Base-by-base conservation (phyloP, 164 flowering plant species). In the Houttuynia cordata region DNA sequence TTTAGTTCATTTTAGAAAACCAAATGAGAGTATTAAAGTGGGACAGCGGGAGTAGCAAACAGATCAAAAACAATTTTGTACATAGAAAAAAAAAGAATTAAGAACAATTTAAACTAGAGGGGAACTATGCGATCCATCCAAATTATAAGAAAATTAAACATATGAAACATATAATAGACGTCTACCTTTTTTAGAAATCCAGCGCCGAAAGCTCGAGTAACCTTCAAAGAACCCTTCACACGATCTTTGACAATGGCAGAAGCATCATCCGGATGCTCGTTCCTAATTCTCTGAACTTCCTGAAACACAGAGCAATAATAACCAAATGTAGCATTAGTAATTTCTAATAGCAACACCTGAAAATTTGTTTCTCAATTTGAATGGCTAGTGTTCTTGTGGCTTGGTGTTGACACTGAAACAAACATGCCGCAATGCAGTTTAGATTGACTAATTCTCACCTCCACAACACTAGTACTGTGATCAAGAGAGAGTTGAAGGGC, bases 131-230 rank as follows among this genome's bases (percentile, higher is more conserved):
- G 37, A 30, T 30, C 4, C 37, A 30, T 30, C 37, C 6, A n/a
- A n/a, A n/a, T n/a, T n/a, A n/a, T n/a, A n/a, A n/a, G n/a, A n/a
- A n/a, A n/a, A n/a, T n/a, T n/a, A n/a, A n/a, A n/a, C n/a, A n/a
- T n/a, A n/a, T n/a, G n/a, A n/a, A n/a, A n/a, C n/a, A n/a, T n/a
- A n/a, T n/a, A n/a, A n/a, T n/a, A n/a, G n/a, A n/a, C n/a, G n/a
- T 61, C n/a, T 19, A 83, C 88, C 81, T 80, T 67, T 72, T 81
- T 83, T 54, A 83, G 77, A 70, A 81, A 83, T 13, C 77, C 84
- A 45, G 88, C 88, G 47, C 88, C 86, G 71, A 83, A 83, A 52
- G 88, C 88, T 67, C 88, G 76, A 24, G 84, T 79, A n/a, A 83
- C 88, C 58, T 83, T 83, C 60, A 83, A 67, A 69, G 76, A 82